A percentile compares a stretch with the other conserved stretches of the same genome.
Evolutionary conservation across 192 early-diverging fungal species (phyloP).

Genomic region (Coemansia sp.): DNA sequence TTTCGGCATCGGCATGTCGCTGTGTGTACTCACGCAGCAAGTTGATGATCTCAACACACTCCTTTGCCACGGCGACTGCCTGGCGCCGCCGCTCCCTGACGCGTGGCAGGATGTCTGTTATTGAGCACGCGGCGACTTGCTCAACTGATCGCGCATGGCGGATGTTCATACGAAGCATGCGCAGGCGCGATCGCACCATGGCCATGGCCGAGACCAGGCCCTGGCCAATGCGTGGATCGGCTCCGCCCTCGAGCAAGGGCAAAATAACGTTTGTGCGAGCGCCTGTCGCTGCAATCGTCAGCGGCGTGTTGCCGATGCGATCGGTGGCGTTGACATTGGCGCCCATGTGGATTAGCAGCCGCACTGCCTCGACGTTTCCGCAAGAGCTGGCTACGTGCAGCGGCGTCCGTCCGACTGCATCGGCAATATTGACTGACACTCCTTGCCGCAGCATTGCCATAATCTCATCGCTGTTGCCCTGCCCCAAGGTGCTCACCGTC

Average conservation of each 20-base stretch:
- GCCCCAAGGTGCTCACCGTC: constrained; percentile 29
- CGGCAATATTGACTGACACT: constrained; percentile 13
- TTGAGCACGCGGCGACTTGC: background rate
- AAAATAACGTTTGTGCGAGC: constrained; percentile 32
- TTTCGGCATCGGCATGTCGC: background rate
- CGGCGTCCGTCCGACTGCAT: constrained; percentile 39
- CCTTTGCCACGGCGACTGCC: constrained; percentile 27
- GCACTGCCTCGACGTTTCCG: constrained; percentile 29
- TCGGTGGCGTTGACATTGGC: constrained; percentile 37
- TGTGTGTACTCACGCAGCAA: constrained; percentile 22
- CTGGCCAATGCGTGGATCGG: constrained; percentile 41
- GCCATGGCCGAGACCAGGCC: constrained; percentile 30
- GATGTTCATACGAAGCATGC: constrained; percentile 30
- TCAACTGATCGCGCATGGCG: constrained; percentile 23
- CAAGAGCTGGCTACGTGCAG: constrained; percentile 42
- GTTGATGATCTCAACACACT: constrained; percentile 43
- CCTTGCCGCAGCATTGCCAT: constrained; percentile 25
- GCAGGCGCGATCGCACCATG: constrained; percentile 50
- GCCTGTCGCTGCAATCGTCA: constrained; percentile 42
- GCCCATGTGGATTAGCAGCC: constrained; percentile 42
- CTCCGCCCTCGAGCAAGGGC: constrained; percentile 36
- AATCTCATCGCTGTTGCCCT: constrained; percentile 28
- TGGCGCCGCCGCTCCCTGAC: constrained; percentile 20
- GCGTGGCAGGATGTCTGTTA: constrained; percentile 5
- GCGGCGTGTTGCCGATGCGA: constrained; percentile 47